Evolutionary conservation across 441 rosid genomes (phyloP).

Genomic region (Populus tomentosa): DNA sequence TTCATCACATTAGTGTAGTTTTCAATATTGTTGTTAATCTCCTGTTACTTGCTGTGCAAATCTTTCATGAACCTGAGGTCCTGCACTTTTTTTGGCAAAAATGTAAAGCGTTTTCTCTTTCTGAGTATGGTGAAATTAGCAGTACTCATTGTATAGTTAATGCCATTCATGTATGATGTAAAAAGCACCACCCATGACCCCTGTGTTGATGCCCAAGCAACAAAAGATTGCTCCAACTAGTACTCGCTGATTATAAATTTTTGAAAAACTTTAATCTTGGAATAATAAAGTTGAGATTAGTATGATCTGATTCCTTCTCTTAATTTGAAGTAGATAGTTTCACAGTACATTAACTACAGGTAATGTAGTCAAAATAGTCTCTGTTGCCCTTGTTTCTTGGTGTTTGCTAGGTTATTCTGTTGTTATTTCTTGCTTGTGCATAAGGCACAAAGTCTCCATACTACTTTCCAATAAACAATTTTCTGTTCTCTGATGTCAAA

Average conservation of each 20-base stretch:
- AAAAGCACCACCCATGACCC: background rate
- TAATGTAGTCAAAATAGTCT: too few relatives aligned
- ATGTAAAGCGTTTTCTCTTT: background rate
- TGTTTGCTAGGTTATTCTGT: background rate
- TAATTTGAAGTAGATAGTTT: too few relatives aligned
- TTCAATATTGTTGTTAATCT: background rate
- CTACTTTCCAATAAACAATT: background rate
- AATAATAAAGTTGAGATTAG: too few relatives aligned
- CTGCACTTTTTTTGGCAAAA: background rate
- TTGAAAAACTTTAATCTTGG: too few relatives aligned
- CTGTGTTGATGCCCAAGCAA: background rate
- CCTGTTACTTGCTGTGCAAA: background rate
- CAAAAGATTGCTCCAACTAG: background rate
- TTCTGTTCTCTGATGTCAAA: conserved; percentile 12
- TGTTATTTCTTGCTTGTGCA: background rate
- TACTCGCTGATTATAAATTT: background rate
- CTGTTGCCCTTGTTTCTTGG: background rate
- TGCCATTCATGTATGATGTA: background rate
- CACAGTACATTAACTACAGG: too few relatives aligned
- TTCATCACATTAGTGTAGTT: background rate
- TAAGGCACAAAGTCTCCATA: background rate
- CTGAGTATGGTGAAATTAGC: too few relatives aligned
- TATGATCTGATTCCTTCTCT: background rate
- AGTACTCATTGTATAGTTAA: too few relatives aligned
- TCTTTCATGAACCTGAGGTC: background rate